Percentiles rank a stretch among this genome's conserved stretches.
phyloP scores from a whole-genome alignment of 1,284 basidiomycete species.

The Boletus smithii region DNA sequence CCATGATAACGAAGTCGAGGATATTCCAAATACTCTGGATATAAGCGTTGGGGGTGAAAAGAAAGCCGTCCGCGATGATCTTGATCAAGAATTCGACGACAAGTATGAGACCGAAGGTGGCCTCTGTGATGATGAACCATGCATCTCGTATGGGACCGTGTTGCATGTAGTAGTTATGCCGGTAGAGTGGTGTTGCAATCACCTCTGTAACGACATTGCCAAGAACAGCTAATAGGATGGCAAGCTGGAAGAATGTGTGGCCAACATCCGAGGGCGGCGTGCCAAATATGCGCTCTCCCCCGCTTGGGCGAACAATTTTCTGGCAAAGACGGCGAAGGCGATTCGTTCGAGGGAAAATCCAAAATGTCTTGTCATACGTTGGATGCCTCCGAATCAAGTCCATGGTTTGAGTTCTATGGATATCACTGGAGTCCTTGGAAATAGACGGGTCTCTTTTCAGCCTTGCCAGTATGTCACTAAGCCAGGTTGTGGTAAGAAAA shows the following conservation, averaged over 20 bases:
- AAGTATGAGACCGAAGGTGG: conserved; percentile 73
- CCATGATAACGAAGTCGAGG: conserved; percentile 86
- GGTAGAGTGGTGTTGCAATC: conserved; percentile 85
- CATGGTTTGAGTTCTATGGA: conserved; percentile 71
- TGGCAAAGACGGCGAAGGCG: conserved; percentile 78
- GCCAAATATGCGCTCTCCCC: conserved; percentile 84
- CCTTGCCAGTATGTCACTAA: conserved; percentile 64
- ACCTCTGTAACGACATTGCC: conserved; percentile 84
- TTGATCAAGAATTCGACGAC: conserved; percentile 89
- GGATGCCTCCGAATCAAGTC: conserved; percentile 91
- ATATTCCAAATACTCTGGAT: conserved; percentile 90
- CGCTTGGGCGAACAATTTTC: conserved; percentile 77
- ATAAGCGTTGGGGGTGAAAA: conserved; percentile 94
- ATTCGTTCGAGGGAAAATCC: conserved; percentile 85
- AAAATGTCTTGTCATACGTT: conserved; percentile 88
- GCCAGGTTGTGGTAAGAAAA: conserved; percentile 2
- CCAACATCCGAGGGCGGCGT: conserved; percentile 62
- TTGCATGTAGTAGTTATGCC: conserved; percentile 66
- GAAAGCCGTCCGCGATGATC: conserved; percentile 87
- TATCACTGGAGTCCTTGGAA: conserved; percentile 57
- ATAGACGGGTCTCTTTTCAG: conserved; percentile 50
- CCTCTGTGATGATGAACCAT: conserved; percentile 90
- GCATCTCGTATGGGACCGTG: conserved; percentile 64
- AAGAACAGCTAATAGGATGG: conserved; percentile 77
- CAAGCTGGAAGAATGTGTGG: conserved; percentile 71